phyloP scores from a whole-genome alignment of 2,329 filamentous ascomycete species.

The Calonectria honghensis region DNA sequence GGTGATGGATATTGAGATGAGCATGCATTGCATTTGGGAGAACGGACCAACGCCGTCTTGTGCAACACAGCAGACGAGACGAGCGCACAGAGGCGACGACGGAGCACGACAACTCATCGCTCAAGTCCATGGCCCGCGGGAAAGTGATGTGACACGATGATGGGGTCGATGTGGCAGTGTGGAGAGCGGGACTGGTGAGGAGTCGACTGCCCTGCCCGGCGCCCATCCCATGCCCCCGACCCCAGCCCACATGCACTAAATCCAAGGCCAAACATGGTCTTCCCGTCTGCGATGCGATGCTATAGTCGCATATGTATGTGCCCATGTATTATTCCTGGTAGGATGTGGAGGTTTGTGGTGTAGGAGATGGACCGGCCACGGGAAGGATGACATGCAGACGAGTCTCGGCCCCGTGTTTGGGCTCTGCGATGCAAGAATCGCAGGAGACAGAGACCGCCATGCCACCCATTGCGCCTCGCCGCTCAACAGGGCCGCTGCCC shows the following conservation, averaged over 20 bases:
- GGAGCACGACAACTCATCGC: constrained; percentile 11
- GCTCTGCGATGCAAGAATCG: neutral
- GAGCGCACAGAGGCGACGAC: constrained; percentile 3
- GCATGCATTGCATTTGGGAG: constrained; percentile 25
- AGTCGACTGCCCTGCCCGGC: constrained; percentile 6
- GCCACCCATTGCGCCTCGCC: constrained; percentile 14
- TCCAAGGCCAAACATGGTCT: constrained; percentile 5
- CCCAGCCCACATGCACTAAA: constrained; percentile 23
- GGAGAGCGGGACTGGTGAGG: constrained; percentile 21
- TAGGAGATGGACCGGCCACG: constrained; percentile 12
- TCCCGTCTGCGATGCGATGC: constrained; percentile 19
- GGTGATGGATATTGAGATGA: constrained; percentile 16
- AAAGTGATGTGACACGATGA: constrained; percentile 22
- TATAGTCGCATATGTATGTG: constrained; percentile 11
- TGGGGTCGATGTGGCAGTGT: constrained; percentile 21
- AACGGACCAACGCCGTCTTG: neutral
- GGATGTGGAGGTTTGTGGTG: constrained; percentile 25
- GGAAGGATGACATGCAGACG: constrained; percentile 31
- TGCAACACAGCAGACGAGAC: constrained; percentile 5
- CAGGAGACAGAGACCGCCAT: neutral
- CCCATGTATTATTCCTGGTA: constrained; percentile 21
- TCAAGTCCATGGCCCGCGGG: neutral
- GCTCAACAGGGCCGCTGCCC: neutral
- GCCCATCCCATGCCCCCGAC: constrained; percentile 17
- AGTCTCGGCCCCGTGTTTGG: constrained; percentile 20